These are phyloP conservation scores for Talaromyces wortmannii DNA, from an alignment of 495 filamentous ascomycete species.

Conservation along the genomic window DNA sequence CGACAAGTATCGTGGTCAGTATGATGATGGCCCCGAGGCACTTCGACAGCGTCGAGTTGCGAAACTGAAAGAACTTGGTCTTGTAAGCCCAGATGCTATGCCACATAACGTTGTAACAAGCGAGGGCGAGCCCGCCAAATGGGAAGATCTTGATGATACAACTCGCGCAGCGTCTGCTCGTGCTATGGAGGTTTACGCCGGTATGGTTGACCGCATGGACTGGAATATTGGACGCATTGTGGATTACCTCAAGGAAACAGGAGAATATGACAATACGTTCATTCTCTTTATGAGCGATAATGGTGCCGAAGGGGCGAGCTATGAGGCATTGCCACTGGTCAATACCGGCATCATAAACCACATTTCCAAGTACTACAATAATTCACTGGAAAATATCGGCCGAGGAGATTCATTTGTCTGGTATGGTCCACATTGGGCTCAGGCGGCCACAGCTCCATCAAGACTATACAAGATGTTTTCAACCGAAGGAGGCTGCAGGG, in stretches of 20 bases:
- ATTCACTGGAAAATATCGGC: slow-evolving; percentile 41
- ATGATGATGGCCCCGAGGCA: slow-evolving; percentile 35
- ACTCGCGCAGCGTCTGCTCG: slow-evolving; percentile 31
- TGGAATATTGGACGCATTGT: slow-evolving; percentile 42
- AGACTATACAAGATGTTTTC: slow-evolving; percentile 40
- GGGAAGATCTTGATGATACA: slow-evolving; percentile 27
- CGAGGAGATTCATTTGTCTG: slow-evolving; percentile 38
- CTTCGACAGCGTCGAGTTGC: slow-evolving; percentile 23
- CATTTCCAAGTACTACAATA: slow-evolving; percentile 42
- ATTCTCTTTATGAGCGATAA: slow-evolving; percentile 51
- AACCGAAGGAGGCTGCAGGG: slow-evolving; percentile 36
- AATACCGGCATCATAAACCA: slow-evolving; percentile 28
- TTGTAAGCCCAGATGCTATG: slow-evolving; percentile 24
- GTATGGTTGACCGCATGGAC: slow-evolving; percentile 49
- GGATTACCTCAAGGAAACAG: slow-evolving; percentile 38
- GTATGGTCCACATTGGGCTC: slow-evolving; percentile 44
- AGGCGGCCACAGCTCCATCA: slow-evolving; percentile 42
- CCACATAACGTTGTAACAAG: slow-evolving; percentile 14
- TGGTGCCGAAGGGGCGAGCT: slow-evolving; percentile 38
- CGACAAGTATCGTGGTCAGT: slow-evolving; percentile 29
- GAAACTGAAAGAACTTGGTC: slow-evolving; percentile 25
- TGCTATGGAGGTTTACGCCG: slow-evolving; percentile 49
- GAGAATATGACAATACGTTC: slow-evolving; percentile 48
- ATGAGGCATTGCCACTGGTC: slow-evolving; percentile 26
- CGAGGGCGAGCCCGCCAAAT: slow-evolving; percentile 8